Conservation (phyloP, 345 rosid species). For the Boechera retrofracta region DNA sequence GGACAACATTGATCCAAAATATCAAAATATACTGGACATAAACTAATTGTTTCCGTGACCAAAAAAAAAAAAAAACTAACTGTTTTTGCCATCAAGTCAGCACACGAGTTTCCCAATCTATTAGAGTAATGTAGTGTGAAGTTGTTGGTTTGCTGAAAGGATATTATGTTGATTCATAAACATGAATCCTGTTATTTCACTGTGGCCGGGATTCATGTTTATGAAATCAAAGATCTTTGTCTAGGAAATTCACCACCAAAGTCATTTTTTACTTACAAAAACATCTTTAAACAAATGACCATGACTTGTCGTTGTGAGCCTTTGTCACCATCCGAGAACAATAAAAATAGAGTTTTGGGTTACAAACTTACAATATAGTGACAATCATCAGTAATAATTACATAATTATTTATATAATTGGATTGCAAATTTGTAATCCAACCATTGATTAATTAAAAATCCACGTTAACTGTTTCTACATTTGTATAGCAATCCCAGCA, state of each 20-base stretch:
- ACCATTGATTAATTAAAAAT: neutral
- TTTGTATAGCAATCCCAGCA: neutral
- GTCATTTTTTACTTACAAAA: neutral
- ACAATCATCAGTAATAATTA: neutral
- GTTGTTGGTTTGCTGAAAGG: too few species aligned
- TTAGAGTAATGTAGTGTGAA: too few species aligned
- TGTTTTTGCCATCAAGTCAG: too few species aligned
- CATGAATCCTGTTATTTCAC: too few species aligned
- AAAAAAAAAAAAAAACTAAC: too few species aligned
- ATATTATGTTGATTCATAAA: too few species aligned
- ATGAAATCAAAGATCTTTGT: slow-evolving; percentile 22
- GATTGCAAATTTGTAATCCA: neutral
- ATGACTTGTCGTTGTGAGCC: neutral
- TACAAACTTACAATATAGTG: neutral
- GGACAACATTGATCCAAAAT: too few species aligned
- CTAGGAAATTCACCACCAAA: neutral
- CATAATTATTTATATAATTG: neutral
- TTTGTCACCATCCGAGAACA: neutral
- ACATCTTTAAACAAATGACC: neutral
- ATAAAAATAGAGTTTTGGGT: neutral
- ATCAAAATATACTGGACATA: too few species aligned
- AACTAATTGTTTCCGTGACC: too few species aligned
- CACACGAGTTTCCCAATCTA: too few species aligned
- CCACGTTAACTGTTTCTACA: neutral
- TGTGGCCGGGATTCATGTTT: slow-evolving; percentile 4